Percentiles rank a stretch among this genome's conserved stretches.
Evolutionary conservation across 2,329 filamentous ascomycete genomes (phyloP).

Genomic region (Colletotrichum liriopes): DNA sequence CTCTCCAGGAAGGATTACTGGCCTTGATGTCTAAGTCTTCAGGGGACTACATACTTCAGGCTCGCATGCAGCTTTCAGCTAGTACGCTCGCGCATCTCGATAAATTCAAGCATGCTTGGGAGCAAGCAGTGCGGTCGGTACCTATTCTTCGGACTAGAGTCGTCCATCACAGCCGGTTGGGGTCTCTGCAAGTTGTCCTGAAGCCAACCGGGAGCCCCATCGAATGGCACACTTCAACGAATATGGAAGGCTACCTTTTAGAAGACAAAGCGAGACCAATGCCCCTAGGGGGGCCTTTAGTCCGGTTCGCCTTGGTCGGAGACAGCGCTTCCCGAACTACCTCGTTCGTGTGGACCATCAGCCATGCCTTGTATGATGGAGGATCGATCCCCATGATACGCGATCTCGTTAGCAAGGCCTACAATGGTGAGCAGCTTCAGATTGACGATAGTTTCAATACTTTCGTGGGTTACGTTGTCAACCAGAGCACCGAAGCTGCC

Average conservation of each 20-base stretch:
- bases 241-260: neutral
- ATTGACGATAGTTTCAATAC: neutral
- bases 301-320: conserved; percentile 42
- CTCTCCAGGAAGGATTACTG: conserved; percentile 59
- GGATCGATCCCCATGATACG: neutral
- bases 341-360: conserved; percentile 40
- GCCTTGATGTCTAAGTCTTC: conserved; percentile 52
- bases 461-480: neutral
- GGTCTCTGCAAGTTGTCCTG: neutral
- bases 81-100: neutral
- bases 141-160: neutral
- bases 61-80: neutral
- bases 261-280: neutral
- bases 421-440: neutral
- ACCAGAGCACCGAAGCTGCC: neutral
- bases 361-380: conserved; percentile 20
- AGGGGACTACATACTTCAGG: conserved; percentile 52
- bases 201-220: neutral
- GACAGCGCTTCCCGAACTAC: neutral
- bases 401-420: neutral
- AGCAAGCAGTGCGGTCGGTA: neutral
- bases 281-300: conserved; percentile 18
- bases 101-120: neutral
- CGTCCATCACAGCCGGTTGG: neutral
- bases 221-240: neutral